phyloP scores from a whole-genome alignment of 1,139 yeast genomes.

The Nakaseomyces kungkrabaensis region DNA sequence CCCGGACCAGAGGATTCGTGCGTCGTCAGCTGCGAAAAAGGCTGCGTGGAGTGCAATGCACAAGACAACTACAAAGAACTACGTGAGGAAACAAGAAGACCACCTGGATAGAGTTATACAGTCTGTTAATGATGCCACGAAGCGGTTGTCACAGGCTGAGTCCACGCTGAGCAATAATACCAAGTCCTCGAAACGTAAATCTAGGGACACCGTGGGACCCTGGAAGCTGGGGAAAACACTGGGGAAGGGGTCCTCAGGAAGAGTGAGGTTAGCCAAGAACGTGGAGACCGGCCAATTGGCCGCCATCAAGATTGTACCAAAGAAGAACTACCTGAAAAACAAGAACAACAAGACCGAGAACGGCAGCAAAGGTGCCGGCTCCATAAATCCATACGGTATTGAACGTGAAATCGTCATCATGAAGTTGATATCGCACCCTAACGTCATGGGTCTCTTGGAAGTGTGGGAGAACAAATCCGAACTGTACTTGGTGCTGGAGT shows the following conservation, averaged over 20 bases:
- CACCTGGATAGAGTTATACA: slow-evolving; percentile 30
- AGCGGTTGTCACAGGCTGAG: slow-evolving; percentile 45
- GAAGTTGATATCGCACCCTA: slow-evolving; percentile 69
- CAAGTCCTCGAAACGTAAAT: slow-evolving; percentile 25
- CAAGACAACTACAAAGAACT: slow-evolving; percentile 15
- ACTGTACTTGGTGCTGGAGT: slow-evolving; percentile 61
- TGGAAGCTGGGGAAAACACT: slow-evolving; percentile 72
- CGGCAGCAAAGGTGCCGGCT: slow-evolving; percentile 19
- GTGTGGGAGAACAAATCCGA: slow-evolving; percentile 81
- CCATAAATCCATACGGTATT: slow-evolving; percentile 53
- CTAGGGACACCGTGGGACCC: slow-evolving; percentile 49
- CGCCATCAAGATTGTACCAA: slow-evolving; percentile 74
- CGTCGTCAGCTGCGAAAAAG: slow-evolving; percentile 18
- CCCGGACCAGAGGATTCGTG: slow-evolving; percentile 6
- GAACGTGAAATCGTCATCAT: slow-evolving; percentile 76
- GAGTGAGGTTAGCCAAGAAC: slow-evolving; percentile 67
- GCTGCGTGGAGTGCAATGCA: slow-evolving; percentile 25
- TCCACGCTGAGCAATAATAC: slow-evolving; percentile 16
- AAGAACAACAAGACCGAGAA: slow-evolving; percentile 31
- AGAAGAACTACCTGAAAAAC: slow-evolving; percentile 21
- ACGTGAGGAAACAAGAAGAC: slow-evolving; percentile 8
- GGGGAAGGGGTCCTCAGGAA: slow-evolving; percentile 76
- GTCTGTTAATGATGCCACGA: slow-evolving; percentile 51
- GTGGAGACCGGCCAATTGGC: slow-evolving; percentile 61
- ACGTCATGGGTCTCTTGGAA: slow-evolving; percentile 64